Percentiles rank a stretch among this genome's conserved stretches.
These are phyloP conservation scores for Metarhizium sp. DNA, from an alignment of 2,329 filamentous ascomycete genomes.

Conservation along the genomic window DNA sequence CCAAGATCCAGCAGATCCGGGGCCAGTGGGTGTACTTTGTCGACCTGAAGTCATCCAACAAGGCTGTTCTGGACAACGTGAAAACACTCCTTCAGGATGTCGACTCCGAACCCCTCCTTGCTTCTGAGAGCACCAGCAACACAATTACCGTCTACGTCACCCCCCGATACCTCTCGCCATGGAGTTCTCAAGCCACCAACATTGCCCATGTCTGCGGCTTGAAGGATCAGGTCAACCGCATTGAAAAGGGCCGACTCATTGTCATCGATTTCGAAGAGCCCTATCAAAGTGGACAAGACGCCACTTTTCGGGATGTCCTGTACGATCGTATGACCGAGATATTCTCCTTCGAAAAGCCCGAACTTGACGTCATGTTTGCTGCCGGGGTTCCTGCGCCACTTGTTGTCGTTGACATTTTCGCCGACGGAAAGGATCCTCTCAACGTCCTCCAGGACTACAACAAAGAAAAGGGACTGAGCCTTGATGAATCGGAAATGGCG, in stretches of 20 bases:
- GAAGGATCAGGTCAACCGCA: slow-evolving; percentile 57
- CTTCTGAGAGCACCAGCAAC: slow-evolving; percentile 28
- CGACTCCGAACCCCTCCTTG: slow-evolving; percentile 16
- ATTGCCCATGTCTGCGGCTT: slow-evolving; percentile 90
- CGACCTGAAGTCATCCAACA: slow-evolving; percentile 41
- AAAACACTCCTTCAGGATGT: slow-evolving; percentile 36
- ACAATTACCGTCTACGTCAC: slow-evolving; percentile 60
- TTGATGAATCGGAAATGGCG: slow-evolving; percentile 83
- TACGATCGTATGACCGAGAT: slow-evolving; percentile 95
- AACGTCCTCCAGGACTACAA: slow-evolving; percentile 76
- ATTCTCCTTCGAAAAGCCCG: slow-evolving; percentile 57
- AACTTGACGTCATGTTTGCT: slow-evolving; percentile 69
- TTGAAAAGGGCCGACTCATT: slow-evolving; percentile 79
- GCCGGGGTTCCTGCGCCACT: slow-evolving; percentile 54
- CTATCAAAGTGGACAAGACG: slow-evolving; percentile 31
- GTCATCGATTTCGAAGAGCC: slow-evolving; percentile 51
- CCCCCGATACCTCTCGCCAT: slow-evolving; percentile 85
- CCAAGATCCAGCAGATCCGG: slow-evolving; percentile 37
- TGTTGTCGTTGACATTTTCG: slow-evolving; percentile 66
- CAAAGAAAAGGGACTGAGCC: slow-evolving; percentile 69
- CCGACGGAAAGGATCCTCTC: slow-evolving; percentile 53
- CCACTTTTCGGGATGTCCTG: slow-evolving; percentile 59
- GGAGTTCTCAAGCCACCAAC: slow-evolving; percentile 93
- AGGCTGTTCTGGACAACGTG: slow-evolving; percentile 33
- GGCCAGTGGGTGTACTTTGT: slow-evolving; percentile 60